Conservation (phyloP, 2,329 filamentous ascomycete species). For the Apiospora arundinis region DNA sequence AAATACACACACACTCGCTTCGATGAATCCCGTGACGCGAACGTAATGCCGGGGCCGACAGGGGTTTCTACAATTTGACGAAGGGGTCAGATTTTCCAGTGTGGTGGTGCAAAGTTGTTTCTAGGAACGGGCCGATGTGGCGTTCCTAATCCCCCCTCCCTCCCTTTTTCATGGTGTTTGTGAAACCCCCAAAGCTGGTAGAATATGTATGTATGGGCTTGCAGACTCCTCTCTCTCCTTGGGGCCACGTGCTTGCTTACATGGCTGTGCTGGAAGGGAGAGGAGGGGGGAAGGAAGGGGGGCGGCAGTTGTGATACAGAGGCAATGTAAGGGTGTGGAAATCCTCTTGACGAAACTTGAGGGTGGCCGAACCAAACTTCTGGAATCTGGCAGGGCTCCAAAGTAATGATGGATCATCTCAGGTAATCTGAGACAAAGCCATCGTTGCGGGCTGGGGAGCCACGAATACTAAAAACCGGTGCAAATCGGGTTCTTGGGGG, state of each 20-base stretch:
- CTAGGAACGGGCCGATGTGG: slow-evolving; percentile 1
- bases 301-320: neutral
- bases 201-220: neutral
- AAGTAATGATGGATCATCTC: neutral
- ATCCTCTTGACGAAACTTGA: neutral
- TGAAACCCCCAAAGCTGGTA: neutral
- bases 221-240: neutral
- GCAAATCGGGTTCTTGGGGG: neutral
- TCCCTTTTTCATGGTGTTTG: neutral
- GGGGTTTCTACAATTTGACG: neutral
- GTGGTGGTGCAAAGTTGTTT: neutral
- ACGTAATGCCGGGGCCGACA: neutral
- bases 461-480: slow-evolving; percentile 1
- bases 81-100: neutral
- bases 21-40: neutral
- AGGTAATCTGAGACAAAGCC: slow-evolving; percentile 16
- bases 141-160: neutral
- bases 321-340: neutral
- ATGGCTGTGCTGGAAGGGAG: neutral
- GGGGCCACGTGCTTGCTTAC: neutral
- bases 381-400: neutral
- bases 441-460: slow-evolving; percentile 9
- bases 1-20: neutral
- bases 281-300: neutral
- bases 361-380: slow-evolving; percentile 1